Percentiles rank a stretch among this genome's conserved stretches.
phyloP scores from a whole-genome alignment of 257 asterid species.

The Phtheirospermum japonicum region DNA sequence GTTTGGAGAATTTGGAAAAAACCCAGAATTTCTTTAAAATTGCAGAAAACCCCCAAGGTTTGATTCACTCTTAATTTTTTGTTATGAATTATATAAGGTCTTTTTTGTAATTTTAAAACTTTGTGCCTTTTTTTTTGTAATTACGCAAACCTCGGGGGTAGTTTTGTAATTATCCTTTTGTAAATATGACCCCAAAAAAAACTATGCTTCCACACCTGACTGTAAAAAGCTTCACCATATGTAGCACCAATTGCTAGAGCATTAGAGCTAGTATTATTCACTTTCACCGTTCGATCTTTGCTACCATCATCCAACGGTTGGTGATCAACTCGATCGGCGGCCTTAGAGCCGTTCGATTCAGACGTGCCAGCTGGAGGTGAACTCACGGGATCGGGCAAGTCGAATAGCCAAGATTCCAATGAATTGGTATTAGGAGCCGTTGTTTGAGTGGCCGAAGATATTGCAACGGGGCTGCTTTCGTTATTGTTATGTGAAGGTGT shows the following conservation, averaged over 20 bases:
- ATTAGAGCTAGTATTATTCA: constrained; percentile 22
- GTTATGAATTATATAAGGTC: neutral
- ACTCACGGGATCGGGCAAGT: constrained; percentile 38
- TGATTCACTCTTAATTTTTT: too few relatives aligned
- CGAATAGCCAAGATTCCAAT: constrained; percentile 56
- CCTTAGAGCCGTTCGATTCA: constrained; percentile 19
- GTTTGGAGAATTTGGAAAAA: neutral
- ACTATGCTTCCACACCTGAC: constrained; percentile 34
- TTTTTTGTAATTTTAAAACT: neutral
- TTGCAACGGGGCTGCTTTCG: constrained; percentile 27
- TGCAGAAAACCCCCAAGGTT: neutral
- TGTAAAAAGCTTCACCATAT: constrained; percentile 14
- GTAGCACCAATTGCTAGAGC: neutral
- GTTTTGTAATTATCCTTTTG: neutral
- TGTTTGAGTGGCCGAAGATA: constrained; percentile 30
- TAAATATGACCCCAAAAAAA: neutral
- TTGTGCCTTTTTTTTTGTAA: neutral
- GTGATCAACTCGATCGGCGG: constrained; percentile 24
- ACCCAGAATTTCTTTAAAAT: neutral
- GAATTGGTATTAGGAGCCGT: constrained; percentile 34
- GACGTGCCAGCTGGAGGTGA: constrained; percentile 31
- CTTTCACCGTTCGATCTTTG: constrained; percentile 16
- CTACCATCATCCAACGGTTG: constrained; percentile 22
- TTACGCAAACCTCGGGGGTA: neutral
- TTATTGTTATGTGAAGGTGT: constrained; percentile 23